Evolutionary conservation across 805 yeast species (phyloP).

Genomic region (Kodamaea jinghongensis): DNA sequence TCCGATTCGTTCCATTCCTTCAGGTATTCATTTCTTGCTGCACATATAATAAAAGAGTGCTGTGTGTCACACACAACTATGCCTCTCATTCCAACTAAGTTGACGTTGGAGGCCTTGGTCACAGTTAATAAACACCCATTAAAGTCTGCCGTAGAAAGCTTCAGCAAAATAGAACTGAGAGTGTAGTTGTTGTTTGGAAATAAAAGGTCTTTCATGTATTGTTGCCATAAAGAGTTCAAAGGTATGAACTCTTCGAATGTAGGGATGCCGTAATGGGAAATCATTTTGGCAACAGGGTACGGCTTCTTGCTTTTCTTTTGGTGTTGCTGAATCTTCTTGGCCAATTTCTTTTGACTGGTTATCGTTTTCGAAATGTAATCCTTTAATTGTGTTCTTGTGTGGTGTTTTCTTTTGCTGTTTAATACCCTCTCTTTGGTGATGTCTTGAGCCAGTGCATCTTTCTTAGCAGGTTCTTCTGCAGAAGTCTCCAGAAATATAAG

Average conservation of each 20-base stretch:
- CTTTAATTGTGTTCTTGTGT: constrained; percentile 42
- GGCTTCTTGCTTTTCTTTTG: constrained; percentile 20
- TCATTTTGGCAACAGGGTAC: constrained; percentile 21
- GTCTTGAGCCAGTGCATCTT: constrained; percentile 1
- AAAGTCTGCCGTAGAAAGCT: constrained; percentile 74
- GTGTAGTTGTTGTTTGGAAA: constrained; percentile 22
- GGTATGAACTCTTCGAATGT: constrained; percentile 50
- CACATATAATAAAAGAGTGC: constrained; percentile 62
- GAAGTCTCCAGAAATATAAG: constrained; percentile 22
- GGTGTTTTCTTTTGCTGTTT: constrained; percentile 18
- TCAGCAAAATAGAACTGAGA: constrained; percentile 36
- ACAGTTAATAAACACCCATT: constrained; percentile 73
- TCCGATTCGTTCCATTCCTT: constrained; percentile 32
- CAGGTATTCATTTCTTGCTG: constrained; percentile 36
- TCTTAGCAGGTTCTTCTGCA: constrained; percentile 8
- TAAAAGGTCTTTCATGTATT: constrained; percentile 59
- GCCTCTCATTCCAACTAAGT: constrained; percentile 62
- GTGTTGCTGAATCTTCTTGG: constrained; percentile 35
- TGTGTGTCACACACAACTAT: constrained; percentile 85
- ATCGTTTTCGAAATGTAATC: constrained; percentile 37
- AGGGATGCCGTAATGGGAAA: constrained; percentile 31
- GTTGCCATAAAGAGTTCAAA: constrained; percentile 70
- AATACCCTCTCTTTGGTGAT: constrained; percentile 15
- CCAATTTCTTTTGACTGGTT: constrained; percentile 37
- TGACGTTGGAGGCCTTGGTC: constrained; percentile 51